These are phyloP conservation scores for Chytriomyces hyalinus DNA, from an alignment of 192 early-diverging fungal genomes.

Conservation along the genomic window DNA sequence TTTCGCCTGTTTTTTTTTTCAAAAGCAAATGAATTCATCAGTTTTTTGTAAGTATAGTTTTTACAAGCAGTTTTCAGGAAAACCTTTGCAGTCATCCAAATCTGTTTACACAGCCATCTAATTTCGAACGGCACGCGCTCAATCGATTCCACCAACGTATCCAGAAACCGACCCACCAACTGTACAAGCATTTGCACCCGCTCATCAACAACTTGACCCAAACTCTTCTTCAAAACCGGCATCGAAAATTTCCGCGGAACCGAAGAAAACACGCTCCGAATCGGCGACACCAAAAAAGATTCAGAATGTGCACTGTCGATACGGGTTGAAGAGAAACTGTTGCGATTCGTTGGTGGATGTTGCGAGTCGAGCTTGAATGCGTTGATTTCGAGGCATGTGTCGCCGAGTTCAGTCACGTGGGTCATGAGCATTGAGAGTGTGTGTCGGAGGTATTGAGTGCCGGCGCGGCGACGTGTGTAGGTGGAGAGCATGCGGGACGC, in stretches of 20 bases:
- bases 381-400: constrained; percentile 92
- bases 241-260: too few relatives aligned
- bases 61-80: neutral
- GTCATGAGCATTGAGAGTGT: constrained; percentile 80
- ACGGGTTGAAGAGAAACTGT: neutral
- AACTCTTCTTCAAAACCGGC: too few relatives aligned
- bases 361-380: constrained; percentile 76
- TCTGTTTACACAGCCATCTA: constrained; percentile 98
- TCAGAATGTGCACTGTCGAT: neutral
- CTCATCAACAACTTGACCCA: too few relatives aligned
- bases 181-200: constrained; percentile 66
- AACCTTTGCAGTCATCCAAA: constrained; percentile 83
- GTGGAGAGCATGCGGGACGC: constrained; percentile 98
- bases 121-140: constrained; percentile 94
- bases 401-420: constrained; percentile 77
- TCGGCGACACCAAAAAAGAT: neutral
- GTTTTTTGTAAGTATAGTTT: neutral
- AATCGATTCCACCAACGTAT: constrained; percentile 48
- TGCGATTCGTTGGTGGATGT: neutral
- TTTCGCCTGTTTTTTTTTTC: constrained; percentile 60
- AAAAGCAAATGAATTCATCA: neutral
- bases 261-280: neutral
- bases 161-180: constrained; percentile 86
- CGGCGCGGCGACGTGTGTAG: constrained; percentile 88
- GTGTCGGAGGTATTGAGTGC: constrained; percentile 90